These are phyloP conservation scores for Axilococcus clingmanii DNA, from an alignment of 139 green algal species.

Conservation along the genomic window DNA sequence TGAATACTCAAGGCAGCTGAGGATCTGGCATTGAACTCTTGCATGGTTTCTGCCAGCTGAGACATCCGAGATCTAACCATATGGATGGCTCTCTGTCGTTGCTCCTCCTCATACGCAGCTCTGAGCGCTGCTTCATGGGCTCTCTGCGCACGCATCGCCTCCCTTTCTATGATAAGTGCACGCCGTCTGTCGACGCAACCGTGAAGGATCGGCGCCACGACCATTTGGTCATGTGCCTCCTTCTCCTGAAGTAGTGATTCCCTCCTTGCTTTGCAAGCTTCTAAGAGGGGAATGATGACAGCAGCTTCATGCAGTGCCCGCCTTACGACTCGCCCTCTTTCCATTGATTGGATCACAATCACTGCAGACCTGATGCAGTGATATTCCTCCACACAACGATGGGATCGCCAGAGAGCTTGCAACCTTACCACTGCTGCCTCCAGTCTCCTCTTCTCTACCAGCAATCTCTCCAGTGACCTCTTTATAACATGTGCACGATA, in stretches of 20 bases:
- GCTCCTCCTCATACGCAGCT: background rate
- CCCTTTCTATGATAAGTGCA: background rate
- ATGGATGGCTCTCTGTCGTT: background rate
- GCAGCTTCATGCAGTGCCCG: background rate
- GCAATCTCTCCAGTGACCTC: slow-evolving; percentile 4
- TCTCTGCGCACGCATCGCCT: background rate
- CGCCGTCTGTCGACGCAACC: background rate
- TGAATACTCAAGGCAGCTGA: slow-evolving; percentile 28
- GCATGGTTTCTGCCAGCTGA: slow-evolving; percentile 24
- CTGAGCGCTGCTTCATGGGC: no score
- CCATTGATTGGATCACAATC: slow-evolving; percentile 29
- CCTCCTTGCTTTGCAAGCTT: no score
- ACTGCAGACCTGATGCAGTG: background rate
- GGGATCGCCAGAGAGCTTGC: slow-evolving; percentile 36
- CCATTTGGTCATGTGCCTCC: slow-evolving; percentile 11
- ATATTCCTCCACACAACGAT: slow-evolving; percentile 1
- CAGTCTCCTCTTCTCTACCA: background rate
- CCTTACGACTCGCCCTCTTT: slow-evolving; percentile 22
- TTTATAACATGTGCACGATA: slow-evolving; percentile 25
- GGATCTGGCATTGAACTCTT: slow-evolving; percentile 11
- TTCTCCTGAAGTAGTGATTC: no score
- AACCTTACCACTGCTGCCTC: slow-evolving; percentile 6
- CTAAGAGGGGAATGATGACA: no score
- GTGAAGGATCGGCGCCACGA: slow-evolving; percentile 10
- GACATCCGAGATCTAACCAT: slow-evolving; percentile 13